Percentiles rank a stretch among this genome's conserved stretches.
phyloP scores from a whole-genome alignment of 306 rosid species.

The Prunus dulcis region DNA sequence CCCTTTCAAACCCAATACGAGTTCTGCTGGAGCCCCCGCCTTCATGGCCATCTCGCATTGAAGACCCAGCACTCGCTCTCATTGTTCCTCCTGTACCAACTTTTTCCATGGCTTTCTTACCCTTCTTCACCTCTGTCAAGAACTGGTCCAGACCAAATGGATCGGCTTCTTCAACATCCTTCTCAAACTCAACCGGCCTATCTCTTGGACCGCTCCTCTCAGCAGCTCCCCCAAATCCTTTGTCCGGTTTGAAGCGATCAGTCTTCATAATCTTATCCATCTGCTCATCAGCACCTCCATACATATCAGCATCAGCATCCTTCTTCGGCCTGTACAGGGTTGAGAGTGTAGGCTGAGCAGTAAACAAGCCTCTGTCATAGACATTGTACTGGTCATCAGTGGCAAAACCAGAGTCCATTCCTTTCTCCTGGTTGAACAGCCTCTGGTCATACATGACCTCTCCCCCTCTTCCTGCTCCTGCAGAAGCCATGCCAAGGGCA shows the following conservation, averaged over 20 bases:
- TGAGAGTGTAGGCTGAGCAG: background rate
- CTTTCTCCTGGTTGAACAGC: background rate
- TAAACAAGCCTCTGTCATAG: background rate
- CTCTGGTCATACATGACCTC: background rate
- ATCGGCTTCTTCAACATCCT: constrained; percentile 74
- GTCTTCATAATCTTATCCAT: background rate
- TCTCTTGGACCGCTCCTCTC: constrained; percentile 76
- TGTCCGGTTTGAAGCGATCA: background rate
- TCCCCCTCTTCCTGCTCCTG: background rate
- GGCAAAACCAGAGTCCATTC: background rate
- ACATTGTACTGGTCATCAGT: background rate
- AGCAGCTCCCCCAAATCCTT: constrained; percentile 25
- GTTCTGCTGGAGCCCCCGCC: constrained; percentile 69
- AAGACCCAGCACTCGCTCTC: constrained; percentile 89
- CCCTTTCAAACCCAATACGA: constrained; percentile 86
- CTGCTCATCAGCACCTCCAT: background rate
- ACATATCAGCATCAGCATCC: background rate
- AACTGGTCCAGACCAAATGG: constrained; percentile 94
- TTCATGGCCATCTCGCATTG: constrained; percentile 66
- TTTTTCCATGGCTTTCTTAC: constrained; percentile 82
- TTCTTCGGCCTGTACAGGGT: background rate
- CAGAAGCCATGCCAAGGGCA: background rate
- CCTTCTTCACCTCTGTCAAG: constrained; percentile 77
- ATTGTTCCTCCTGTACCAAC: constrained; percentile 82
- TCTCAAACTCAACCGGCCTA: constrained; percentile 85